A percentile compares a stretch with the other conserved stretches of the same genome.
These are phyloP conservation scores for Rhipidocladum racemiflorum DNA, from an alignment of 176 grass and related monocot genomes.

Conservation along the genomic window DNA sequence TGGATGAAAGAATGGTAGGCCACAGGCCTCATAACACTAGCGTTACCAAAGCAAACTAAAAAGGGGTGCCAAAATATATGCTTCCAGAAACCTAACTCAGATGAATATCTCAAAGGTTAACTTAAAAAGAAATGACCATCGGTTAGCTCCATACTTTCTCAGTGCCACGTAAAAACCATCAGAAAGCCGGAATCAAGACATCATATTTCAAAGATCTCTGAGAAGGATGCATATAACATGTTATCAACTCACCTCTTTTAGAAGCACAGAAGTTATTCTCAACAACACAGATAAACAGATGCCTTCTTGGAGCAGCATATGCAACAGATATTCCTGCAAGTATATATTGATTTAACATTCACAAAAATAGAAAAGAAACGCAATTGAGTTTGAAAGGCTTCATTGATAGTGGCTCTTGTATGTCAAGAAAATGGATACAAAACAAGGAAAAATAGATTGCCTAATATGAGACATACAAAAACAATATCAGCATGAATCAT, in stretches of 20 bases:
- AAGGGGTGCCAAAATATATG: not conserved
- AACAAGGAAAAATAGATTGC: not conserved
- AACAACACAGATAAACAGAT: constrained; percentile 68
- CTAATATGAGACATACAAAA: not conserved
- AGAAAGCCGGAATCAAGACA: not conserved
- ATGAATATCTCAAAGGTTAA: not conserved
- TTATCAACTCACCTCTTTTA: constrained; percentile 70
- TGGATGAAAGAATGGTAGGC: not conserved
- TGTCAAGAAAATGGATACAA: not conserved
- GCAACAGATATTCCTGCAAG: constrained; percentile 73
- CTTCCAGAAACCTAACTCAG: not conserved
- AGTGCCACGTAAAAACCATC: not conserved
- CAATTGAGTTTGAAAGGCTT: constrained; percentile 1
- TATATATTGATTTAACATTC: constrained; percentile 2
- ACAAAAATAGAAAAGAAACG: not conserved
- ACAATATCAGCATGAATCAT: not conserved
- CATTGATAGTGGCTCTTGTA: not conserved
- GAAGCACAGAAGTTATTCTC: constrained; percentile 97
- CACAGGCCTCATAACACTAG: not conserved
- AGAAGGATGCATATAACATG: constrained; percentile 9
- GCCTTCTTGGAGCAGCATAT: constrained; percentile 91
- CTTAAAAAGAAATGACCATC: not conserved
- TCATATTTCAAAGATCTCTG: constrained; percentile 1
- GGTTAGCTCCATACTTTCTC: constrained; percentile 1
- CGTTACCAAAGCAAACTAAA: not conserved